Evolutionary conservation across 495 filamentous ascomycete species (phyloP), one percentile per base, ranked within the genome.

Genomic region (Niebla homalea): DNA sequence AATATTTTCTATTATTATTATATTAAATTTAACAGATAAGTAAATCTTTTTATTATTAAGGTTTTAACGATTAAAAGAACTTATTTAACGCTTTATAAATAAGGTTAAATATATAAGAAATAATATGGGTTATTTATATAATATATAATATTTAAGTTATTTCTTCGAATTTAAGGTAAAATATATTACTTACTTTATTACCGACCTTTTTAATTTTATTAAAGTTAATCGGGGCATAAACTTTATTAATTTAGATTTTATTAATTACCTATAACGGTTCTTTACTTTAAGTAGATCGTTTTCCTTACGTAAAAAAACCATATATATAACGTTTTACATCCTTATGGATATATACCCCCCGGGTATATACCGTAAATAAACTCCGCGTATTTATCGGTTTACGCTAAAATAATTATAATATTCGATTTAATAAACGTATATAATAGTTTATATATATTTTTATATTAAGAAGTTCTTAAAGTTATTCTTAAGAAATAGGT

Each of bases 401-500:
- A 40, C n/a, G 15, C 15, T 40, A 40, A 40, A 16, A 12, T 40
- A 40, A 12, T 12, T 16, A 16, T 16, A 16, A 12, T 40, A 40
- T 16, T 40, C 11, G 12, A 40, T 40, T 16, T 40, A 40, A 40
- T 16, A 44, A 14, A 25, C 20, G 20, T 44, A 20, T 20, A 44
- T 20, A 20, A 20, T 14, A 3, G 6, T 25, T 20, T 15, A 25
- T 20, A 15, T 44, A 44, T 6, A 5, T 5, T 44, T 44, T 7
- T 19, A 5, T 20, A 15, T 14, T 21, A 44, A 26, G 7, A 26
- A 26, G 25, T 49, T 54, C 1, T n/a, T 29, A 3, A 12, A 3
- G 14, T 54, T 49, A 54, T 50, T 39, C 6, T 37, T n/a, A 38
- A 50, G 25, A 26, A 22, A n/a, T 0, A 54, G 25, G 25, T 26